phyloP scores from a whole-genome alignment of 768 basidiomycete genomes.

The Termitomyces sp. region DNA sequence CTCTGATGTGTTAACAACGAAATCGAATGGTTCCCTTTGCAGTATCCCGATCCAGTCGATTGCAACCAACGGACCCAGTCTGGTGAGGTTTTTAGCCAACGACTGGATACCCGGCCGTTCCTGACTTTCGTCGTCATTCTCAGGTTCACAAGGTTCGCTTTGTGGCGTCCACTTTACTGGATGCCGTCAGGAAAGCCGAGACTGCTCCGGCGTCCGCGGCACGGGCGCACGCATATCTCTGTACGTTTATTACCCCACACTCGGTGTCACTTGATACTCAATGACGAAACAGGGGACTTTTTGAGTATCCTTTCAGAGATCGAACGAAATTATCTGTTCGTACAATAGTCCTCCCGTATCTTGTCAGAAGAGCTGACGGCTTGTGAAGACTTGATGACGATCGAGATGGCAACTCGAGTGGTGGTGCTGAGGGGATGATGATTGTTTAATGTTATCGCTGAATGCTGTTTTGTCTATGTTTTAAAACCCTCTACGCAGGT shows the following conservation, averaged over 20 bases:
- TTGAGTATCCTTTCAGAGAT: conserved; percentile 88
- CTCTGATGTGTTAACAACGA: not conserved
- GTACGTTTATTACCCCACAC: conserved; percentile 39
- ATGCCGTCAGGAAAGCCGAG: conserved; percentile 79
- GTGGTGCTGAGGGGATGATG: conserved; percentile 48
- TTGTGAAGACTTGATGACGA: conserved; percentile 61
- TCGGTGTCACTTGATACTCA: conserved; percentile 1
- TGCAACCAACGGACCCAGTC: conserved; percentile 81
- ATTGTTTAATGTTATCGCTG: conserved; percentile 4
- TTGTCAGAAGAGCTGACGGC: conserved; percentile 9
- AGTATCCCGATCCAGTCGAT: conserved; percentile 94
- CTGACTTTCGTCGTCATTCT: conserved; percentile 15
- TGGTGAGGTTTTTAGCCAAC: conserved; percentile 34
- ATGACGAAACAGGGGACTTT: conserved; percentile 71
- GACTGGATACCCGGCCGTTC: conserved; percentile 2
- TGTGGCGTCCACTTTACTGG: conserved; percentile 85
- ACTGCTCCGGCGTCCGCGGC: conserved; percentile 78
- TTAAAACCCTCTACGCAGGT: not conserved
- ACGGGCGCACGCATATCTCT: conserved; percentile 83
- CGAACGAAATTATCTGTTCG: conserved; percentile 83
- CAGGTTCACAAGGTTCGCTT: conserved; percentile 92
- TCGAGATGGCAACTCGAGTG: conserved; percentile 57
- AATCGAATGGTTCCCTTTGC: conserved; percentile 5
- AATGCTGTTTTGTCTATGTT: not conserved
- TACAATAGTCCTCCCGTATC: conserved; percentile 14